These are phyloP conservation scores for Oropetium thomaeum DNA, from an alignment of 176 grass and related monocot species.

Conservation along the genomic window DNA sequence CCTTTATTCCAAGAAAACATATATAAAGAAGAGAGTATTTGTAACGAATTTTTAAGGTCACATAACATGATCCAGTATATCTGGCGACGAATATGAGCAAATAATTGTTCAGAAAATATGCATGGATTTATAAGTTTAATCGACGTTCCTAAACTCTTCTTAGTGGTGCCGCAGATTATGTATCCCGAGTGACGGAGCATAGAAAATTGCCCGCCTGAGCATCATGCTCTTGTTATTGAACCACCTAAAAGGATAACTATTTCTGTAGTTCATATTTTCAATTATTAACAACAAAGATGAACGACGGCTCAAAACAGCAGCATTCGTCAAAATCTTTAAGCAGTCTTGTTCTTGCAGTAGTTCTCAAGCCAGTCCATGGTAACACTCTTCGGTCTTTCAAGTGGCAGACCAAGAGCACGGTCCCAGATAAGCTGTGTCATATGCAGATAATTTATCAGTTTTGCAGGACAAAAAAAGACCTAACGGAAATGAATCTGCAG, in stretches of 20 bases:
- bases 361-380: constrained; percentile 95
- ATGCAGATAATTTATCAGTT: constrained; percentile 9
- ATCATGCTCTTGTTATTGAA: constrained; percentile 41
- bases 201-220: constrained; percentile 37
- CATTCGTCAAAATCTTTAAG: constrained; percentile 44
- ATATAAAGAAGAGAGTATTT: no score
- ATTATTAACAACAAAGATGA: constrained; percentile 42
- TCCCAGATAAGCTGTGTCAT: constrained; percentile 85
- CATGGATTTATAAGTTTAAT: not conserved
- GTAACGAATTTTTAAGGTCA: not conserved
- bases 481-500: not conserved
- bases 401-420: constrained; percentile 88
- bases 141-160: constrained; percentile 14
- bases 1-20: no score
- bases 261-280: constrained; percentile 19
- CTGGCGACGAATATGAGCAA: not conserved
- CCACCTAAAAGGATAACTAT: not conserved
- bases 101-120: not conserved
- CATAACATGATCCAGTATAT: not conserved
- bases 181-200: constrained; percentile 1
- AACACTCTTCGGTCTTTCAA: constrained; percentile 97
- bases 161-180: not conserved
- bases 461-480: not conserved
- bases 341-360: constrained; percentile 59
- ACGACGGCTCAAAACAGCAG: not conserved